A percentile compares a stretch with the other conserved stretches of the same genome.
Evolutionary conservation across 208 protist genomes (phyloP).

Genomic region (Acanthamoeba triangularis): DNA sequence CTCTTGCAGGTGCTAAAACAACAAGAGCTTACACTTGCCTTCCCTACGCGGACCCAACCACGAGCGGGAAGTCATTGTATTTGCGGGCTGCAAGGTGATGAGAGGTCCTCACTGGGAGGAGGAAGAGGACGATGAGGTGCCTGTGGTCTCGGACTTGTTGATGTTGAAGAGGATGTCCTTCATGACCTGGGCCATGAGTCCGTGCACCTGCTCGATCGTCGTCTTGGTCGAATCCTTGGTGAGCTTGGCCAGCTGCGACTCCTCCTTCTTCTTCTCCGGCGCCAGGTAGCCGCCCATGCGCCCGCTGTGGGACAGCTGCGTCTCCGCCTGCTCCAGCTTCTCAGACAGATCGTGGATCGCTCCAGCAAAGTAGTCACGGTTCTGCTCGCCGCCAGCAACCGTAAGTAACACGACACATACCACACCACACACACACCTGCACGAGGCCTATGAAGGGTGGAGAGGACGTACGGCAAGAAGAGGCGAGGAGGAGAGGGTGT

Average conservation of each 20-base stretch:
- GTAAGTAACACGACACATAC: too few species aligned
- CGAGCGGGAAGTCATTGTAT: too few species aligned
- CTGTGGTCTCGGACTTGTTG: constrained; percentile 51
- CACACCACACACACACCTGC: neutral
- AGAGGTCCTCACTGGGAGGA: neutral
- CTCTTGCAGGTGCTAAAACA: too few species aligned
- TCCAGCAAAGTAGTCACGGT: constrained; percentile 89
- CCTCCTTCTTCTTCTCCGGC: constrained; percentile 87
- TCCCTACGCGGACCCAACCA: too few species aligned
- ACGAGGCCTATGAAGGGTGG: neutral
- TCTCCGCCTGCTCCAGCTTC: constrained; percentile 91
- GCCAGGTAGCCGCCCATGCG: constrained; percentile 54
- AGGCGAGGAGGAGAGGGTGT: constrained; percentile 93
- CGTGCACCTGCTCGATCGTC: constrained; percentile 86
- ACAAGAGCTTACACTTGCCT: too few species aligned
- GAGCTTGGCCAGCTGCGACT: constrained; percentile 85
- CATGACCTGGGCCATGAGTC: constrained; percentile 87
- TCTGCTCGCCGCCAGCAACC: constrained; percentile 77
- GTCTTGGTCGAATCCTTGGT: constrained; percentile 84
- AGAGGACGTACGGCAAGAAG: constrained; percentile 88
- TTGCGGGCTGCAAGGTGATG: too few species aligned
- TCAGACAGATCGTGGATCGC: constrained; percentile 89
- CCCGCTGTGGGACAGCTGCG: constrained; percentile 62
- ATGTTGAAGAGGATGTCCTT: constrained; percentile 89
- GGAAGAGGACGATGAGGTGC: neutral